Conservation (phyloP, 2,329 filamentous ascomycete genomes). For the Fonsecaea pedrosoi region DNA sequence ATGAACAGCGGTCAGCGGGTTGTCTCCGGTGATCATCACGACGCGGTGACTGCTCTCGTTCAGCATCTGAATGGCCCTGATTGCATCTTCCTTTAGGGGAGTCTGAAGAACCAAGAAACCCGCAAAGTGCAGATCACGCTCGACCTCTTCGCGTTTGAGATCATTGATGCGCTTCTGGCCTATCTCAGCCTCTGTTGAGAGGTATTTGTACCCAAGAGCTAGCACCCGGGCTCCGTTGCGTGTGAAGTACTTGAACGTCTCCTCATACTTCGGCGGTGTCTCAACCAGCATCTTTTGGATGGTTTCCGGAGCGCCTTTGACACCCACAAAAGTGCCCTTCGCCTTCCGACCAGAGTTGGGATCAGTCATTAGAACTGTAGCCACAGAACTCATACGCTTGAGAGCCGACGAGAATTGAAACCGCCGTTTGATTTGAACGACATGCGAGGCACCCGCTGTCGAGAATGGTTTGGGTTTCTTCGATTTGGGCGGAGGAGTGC, state of each 20-base stretch:
- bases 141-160: conserved; percentile 89
- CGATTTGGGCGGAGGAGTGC: conserved; percentile 62
- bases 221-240: conserved; percentile 93
- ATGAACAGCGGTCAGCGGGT: conserved; percentile 93
- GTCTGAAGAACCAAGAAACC: conserved; percentile 96
- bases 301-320: conserved; percentile 97
- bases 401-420: conserved; percentile 98
- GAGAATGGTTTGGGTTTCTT: conserved; percentile 54
- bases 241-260: conserved; percentile 98
- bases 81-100: conserved; percentile 93
- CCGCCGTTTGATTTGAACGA: conserved; percentile 91
- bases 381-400: conserved; percentile 94
- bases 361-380: conserved; percentile 77
- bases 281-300: conserved; percentile 90
- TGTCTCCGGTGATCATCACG: conserved; percentile 99
- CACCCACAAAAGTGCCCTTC: conserved; percentile 87
- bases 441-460: conserved; percentile 64
- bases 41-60: conserved; percentile 99
- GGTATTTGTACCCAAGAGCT: conserved; percentile 90
- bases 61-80: conserved; percentile 92
- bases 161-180: conserved; percentile 88
- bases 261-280: conserved; percentile 87
- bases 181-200: conserved; percentile 80
- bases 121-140: conserved; percentile 83
- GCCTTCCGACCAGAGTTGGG: conserved; percentile 75